A percentile compares a stretch with the other conserved stretches of the same genome.
Evolutionary conservation across 805 yeast species (phyloP).

Genomic region (Suhomyces sp.): DNA sequence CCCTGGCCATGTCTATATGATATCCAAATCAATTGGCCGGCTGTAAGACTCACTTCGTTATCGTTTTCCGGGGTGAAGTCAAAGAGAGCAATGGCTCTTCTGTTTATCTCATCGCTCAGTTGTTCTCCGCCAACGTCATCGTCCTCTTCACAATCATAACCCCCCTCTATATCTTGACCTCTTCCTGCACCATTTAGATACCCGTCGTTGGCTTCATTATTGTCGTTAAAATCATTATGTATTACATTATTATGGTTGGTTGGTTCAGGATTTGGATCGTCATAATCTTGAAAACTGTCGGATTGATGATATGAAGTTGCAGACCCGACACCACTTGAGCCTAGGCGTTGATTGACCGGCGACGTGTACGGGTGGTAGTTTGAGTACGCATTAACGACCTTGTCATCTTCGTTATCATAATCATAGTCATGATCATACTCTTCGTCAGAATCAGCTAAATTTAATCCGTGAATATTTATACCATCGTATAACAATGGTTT

Average conservation of each 20-base stretch:
- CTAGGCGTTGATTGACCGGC: conserved; percentile 7
- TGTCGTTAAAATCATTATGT: conserved; percentile 3
- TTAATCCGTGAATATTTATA: conserved; percentile 8
- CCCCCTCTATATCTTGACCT: background rate
- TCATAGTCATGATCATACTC: conserved; percentile 8
- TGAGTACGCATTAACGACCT: background rate
- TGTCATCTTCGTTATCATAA: conserved; percentile 1
- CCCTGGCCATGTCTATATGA: conserved; percentile 96
- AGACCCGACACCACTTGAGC: background rate
- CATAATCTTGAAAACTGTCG: conserved; percentile 4
- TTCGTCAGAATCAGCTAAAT: conserved; percentile 4
- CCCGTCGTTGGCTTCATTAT: conserved; percentile 6
- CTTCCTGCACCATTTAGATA: background rate
- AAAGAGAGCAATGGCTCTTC: conserved; percentile 79
- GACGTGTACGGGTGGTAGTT: conserved; percentile 9
- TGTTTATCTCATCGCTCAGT: conserved; percentile 37
- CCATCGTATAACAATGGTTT: conserved; percentile 13
- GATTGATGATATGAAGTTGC: background rate
- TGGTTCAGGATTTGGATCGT: background rate
- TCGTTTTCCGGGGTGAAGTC: conserved; percentile 93
- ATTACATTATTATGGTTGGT: background rate
- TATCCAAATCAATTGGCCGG: conserved; percentile 83
- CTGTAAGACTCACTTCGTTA: conserved; percentile 74
- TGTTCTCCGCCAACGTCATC: conserved; percentile 6
- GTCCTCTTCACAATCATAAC: conserved; percentile 6